Conservation (phyloP, 2,329 filamentous ascomycete species). For the Colletotrichum lini region DNA sequence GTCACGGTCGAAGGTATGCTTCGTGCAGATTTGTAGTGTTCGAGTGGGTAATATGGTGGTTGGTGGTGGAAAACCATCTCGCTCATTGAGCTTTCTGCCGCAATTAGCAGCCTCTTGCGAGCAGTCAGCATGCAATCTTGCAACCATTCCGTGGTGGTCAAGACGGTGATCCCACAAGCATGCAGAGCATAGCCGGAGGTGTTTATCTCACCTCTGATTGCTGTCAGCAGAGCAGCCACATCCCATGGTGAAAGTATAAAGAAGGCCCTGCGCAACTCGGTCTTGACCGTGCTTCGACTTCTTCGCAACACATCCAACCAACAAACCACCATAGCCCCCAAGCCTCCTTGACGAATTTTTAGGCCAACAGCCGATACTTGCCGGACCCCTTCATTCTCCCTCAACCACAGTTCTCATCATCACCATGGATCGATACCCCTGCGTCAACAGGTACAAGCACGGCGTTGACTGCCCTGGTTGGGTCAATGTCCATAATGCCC, state of each 20-base stretch:
- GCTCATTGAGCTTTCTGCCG: slow-evolving; percentile 13
- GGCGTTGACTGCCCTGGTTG: slow-evolving; percentile 39
- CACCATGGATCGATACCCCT: slow-evolving; percentile 38
- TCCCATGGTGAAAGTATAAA: slow-evolving; percentile 30
- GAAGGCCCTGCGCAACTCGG: slow-evolving; percentile 10
- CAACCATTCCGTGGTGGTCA: slow-evolving; percentile 15
- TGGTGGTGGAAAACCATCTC: slow-evolving; percentile 3
- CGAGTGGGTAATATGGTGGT: slow-evolving; percentile 10
- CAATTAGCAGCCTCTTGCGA: slow-evolving; percentile 23
- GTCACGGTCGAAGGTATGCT: slow-evolving; percentile 16
- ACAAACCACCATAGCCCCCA: background rate
- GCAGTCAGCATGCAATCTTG: slow-evolving; percentile 33
- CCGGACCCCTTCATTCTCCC: background rate
- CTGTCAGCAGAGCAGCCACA: slow-evolving; percentile 19
- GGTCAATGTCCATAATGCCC: slow-evolving; percentile 30
- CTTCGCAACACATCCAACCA: slow-evolving; percentile 13
- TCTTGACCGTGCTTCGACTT: background rate
- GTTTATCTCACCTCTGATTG: slow-evolving; percentile 17
- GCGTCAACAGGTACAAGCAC: slow-evolving; percentile 40
- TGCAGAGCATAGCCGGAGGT: background rate
- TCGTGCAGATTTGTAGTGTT: slow-evolving; percentile 25
- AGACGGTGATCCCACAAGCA: slow-evolving; percentile 17
- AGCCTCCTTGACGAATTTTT: background rate
- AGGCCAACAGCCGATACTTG: background rate
- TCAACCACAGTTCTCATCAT: background rate